Conservation (phyloP, 2,329 filamentous ascomycete species). For the Chrysoporthe puriensis region DNA sequence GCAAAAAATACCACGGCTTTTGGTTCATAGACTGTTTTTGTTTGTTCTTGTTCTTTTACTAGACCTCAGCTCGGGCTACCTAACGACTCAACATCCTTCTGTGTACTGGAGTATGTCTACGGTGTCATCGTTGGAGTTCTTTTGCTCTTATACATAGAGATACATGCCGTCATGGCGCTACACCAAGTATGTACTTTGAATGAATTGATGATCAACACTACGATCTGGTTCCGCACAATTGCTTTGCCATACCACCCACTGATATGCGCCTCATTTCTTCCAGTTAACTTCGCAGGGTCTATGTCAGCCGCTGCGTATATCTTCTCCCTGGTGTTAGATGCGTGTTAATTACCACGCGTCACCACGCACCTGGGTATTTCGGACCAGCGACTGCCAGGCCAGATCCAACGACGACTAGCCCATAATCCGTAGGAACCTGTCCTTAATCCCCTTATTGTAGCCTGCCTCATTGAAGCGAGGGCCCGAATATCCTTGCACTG, state of each 20-base stretch:
- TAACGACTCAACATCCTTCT: conserved; percentile 11
- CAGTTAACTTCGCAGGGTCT: neutral
- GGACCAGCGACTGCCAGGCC: too few species aligned
- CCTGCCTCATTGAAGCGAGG: too few species aligned
- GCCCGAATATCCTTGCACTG: too few species aligned
- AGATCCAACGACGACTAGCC: too few species aligned
- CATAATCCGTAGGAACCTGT: too few species aligned
- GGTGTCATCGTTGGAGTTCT: conserved; percentile 13
- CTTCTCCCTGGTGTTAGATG: neutral
- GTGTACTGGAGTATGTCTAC: conserved; percentile 22
- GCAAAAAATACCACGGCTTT: conserved; percentile 1
- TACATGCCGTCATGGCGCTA: conserved; percentile 27
- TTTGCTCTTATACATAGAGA: conserved; percentile 23
- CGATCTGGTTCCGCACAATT: conserved; percentile 11
- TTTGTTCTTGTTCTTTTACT: conserved; percentile 9
- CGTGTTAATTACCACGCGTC: neutral
- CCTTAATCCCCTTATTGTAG: too few species aligned
- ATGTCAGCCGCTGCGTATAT: neutral
- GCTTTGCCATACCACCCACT: neutral
- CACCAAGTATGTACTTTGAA: conserved; percentile 22
- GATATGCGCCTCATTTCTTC: neutral
- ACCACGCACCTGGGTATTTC: too few species aligned
- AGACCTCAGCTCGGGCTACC: conserved; percentile 24
- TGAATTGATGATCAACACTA: conserved; percentile 25
- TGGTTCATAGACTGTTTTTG: conserved; percentile 20